Evolutionary conservation across 2,329 filamentous ascomycete genomes (phyloP).

Genomic region (Bipolaris sorokiniana): DNA sequence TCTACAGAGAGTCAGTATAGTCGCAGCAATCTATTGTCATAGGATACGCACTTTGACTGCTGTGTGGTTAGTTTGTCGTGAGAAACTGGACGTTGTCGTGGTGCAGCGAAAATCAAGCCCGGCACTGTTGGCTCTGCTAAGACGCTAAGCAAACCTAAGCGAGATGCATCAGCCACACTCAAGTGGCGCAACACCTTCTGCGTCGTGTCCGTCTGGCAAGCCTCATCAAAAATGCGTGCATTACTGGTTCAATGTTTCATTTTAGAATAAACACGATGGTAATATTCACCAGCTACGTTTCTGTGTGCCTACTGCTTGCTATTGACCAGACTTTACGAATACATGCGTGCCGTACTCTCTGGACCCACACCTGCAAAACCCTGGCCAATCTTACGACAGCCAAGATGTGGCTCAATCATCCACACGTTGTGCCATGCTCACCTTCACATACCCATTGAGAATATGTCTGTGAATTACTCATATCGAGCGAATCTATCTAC

Average conservation of each 20-base stretch:
- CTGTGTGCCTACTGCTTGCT: too few species aligned
- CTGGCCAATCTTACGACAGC: background rate
- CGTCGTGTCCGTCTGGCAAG: background rate
- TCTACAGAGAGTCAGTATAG: conserved; percentile 60
- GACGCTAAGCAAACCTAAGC: conserved; percentile 32
- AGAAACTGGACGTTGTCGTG: conserved; percentile 22
- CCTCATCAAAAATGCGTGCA: background rate
- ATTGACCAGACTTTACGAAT: background rate
- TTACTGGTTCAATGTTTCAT: background rate
- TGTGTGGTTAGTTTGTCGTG: conserved; percentile 42
- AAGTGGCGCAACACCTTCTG: conserved; percentile 16
- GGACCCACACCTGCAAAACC: background rate
- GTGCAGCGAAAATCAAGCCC: conserved; percentile 21
- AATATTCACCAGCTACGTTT: background rate
- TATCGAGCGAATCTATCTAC: conserved; percentile 25
- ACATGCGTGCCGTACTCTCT: background rate
- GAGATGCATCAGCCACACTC: conserved; percentile 24
- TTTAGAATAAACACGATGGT: too few species aligned
- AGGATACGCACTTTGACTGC: conserved; percentile 47
- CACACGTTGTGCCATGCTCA: background rate
- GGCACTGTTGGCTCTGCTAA: conserved; percentile 28
- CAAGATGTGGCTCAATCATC: background rate
- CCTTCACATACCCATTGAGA: background rate
- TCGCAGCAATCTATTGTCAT: conserved; percentile 5
- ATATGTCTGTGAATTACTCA: conserved; percentile 10